phyloP scores from a whole-genome alignment of 441 rosid genomes.

The Pelargonium cotyledonis region DNA sequence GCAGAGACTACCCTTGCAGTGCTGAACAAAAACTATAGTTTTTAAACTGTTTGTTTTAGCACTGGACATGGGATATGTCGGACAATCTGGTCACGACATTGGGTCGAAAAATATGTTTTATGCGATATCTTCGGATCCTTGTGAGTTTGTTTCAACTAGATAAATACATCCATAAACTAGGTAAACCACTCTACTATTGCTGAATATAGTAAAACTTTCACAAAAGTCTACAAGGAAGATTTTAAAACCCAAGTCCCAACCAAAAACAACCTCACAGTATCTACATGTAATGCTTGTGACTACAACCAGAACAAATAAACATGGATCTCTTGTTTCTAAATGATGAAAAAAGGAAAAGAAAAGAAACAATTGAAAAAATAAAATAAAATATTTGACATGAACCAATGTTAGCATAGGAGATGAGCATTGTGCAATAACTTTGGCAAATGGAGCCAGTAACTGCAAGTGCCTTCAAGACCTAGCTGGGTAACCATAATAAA shows the following conservation, averaged over 20 bases:
- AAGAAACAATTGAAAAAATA: neutral
- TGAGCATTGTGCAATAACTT: slow-evolving; percentile 24
- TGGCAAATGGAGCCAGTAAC: slow-evolving; percentile 22
- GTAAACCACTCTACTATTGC: no score
- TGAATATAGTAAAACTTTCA: no score
- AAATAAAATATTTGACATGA: neutral
- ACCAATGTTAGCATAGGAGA: neutral
- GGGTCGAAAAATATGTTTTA: no score
- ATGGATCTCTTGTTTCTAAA: neutral
- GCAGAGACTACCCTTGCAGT: no score
- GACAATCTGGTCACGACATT: no score
- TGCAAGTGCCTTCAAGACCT: slow-evolving; percentile 5
- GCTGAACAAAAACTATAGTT: no score
- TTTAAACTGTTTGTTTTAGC: no score
- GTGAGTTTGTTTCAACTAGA: no score
- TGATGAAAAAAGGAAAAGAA: neutral
- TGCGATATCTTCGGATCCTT: no score
- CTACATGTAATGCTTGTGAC: slow-evolving; percentile 4
- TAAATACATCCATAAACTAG: no score
- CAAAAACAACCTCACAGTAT: neutral
- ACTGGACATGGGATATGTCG: no score
- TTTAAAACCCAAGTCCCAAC: neutral
- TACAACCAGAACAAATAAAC: neutral
- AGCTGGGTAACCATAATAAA: neutral
- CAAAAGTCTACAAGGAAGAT: neutral